A percentile compares a stretch with the other conserved stretches of the same genome.
These are phyloP conservation scores for Sarocladiaceae sp. DNA, from an alignment of 2,329 filamentous ascomycete species.

Conservation along the genomic window DNA sequence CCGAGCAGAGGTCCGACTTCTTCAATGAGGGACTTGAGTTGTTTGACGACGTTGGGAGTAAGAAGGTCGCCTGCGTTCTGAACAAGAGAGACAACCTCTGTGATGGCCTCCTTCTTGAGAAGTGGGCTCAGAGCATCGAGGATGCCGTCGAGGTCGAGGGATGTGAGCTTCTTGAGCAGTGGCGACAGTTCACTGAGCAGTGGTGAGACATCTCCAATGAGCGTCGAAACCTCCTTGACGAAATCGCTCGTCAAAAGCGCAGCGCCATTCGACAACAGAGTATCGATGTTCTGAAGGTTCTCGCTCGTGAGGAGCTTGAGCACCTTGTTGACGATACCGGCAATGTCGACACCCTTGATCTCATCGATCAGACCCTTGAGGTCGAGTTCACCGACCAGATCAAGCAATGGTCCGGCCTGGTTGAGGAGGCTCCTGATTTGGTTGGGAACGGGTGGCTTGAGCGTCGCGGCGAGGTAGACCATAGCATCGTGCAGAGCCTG, in stretches of 20 bases:
- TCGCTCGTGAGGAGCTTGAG: constrained; percentile 25
- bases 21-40: constrained; percentile 21
- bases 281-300: constrained; percentile 28
- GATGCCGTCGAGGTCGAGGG: constrained; percentile 26
- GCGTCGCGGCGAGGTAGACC: constrained; percentile 31
- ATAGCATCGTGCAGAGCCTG: constrained; percentile 36
- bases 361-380: constrained; percentile 28
- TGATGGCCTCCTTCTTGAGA: constrained; percentile 22
- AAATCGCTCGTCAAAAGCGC: constrained; percentile 27
- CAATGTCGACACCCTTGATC: constrained; percentile 26
- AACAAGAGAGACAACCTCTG: constrained; percentile 23
- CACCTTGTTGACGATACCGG: constrained; percentile 23
- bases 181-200: constrained; percentile 24
- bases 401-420: constrained; percentile 24
- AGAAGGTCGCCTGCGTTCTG: constrained; percentile 24
- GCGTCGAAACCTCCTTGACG: constrained; percentile 28
- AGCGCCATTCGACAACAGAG: constrained; percentile 31
- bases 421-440: constrained; percentile 23
- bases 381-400: constrained; percentile 26
- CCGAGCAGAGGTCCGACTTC: constrained; percentile 23
- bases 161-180: constrained; percentile 19
- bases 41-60: constrained; percentile 25
- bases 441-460: constrained; percentile 32
- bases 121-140: constrained; percentile 23
- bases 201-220: constrained; percentile 29